Evolutionary conservation across 163 green algal species (phyloP), one percentile per base, ranked within the genome.

Genomic region (Scenedesmus sp.): DNA sequence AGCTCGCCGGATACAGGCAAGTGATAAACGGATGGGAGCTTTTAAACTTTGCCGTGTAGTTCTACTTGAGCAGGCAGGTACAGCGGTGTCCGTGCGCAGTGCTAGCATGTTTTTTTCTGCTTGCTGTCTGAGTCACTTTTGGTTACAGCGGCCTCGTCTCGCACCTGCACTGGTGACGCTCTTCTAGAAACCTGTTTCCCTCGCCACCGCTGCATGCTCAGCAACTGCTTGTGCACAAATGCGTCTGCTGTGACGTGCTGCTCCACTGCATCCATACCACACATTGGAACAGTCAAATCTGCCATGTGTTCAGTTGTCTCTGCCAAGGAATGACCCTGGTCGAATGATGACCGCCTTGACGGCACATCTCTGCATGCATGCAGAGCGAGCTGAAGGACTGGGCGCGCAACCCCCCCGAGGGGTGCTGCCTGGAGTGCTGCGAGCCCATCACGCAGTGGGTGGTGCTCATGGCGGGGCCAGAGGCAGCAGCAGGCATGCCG

Each of bases 321-420:
- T 18, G 51, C 51, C 51, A 13, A 61, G 51, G 1, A 61, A n/a
- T n/a, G n/a, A n/a, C n/a, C n/a, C n/a, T n/a, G n/a, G n/a, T n/a
- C n/a, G n/a, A n/a, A n/a, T n/a, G n/a, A n/a, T n/a, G n/a, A n/a
- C n/a, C n/a, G n/a, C n/a, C n/a, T n/a, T n/a, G n/a, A n/a, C n/a
- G n/a, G n/a, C n/a, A n/a, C n/a, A n/a, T n/a, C n/a, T n/a, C 7
- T 76, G 65, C 26, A n/a, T 40, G 59, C 59, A 72, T 65, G 49
- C 89, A 98, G 96, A 95, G 91, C 78, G 96, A 98, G 93, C 90
- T 98, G 61, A 93, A 91, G 0, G 95, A 98, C 26, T 98, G 95
- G 96, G 70, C 92, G 24, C 88, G 91, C 35, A 93, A 96, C 53
- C 94, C 95, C n/a, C 96, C 95, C 0, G 96, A 98, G n/a, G 96